These are phyloP conservation scores for Musa troglodytarum DNA, from an alignment of 176 grass and related monocot species.

Conservation along the genomic window DNA sequence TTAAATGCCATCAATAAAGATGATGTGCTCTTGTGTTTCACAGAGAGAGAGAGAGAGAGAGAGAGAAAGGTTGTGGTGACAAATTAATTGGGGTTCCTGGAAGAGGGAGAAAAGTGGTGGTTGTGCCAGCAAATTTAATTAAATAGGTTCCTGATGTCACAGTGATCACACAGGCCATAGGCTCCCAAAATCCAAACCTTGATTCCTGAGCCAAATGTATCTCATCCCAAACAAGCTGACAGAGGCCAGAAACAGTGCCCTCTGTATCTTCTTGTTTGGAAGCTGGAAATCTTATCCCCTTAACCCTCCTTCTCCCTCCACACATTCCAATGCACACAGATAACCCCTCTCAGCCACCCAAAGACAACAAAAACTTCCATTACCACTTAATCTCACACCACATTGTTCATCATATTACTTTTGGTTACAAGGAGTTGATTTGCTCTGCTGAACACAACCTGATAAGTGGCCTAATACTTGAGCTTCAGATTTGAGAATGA, in stretches of 20 bases:
- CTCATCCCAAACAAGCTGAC: background rate
- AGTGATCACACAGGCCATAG: conserved; percentile 33
- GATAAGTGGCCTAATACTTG: no score
- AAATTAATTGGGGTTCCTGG: conserved; percentile 24
- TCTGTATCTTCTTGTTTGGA: background rate
- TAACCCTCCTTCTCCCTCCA: background rate
- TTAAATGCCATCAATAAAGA: conserved; percentile 38
- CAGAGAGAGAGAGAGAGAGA: conserved; percentile 20
- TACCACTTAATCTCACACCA: no score
- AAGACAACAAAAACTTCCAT: no score
- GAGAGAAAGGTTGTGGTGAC: conserved; percentile 28
- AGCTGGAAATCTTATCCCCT: conserved; percentile 1
- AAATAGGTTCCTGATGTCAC: conserved; percentile 26
- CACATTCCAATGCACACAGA: background rate
- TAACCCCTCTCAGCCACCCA: background rate
- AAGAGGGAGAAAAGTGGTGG: conserved; percentile 8
- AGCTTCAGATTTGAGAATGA: no score
- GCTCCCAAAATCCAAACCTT: conserved; percentile 18
- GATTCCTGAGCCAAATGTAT: conserved; percentile 6
- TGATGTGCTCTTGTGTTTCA: conserved; percentile 1
- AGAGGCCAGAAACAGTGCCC: background rate
- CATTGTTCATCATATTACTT: no score
- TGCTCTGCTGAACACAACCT: no score
- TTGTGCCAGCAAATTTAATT: conserved; percentile 19
- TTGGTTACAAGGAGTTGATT: no score